Base-by-base conservation (phyloP, 192 early-diverging fungal species). In the Backusella mclennaniae region DNA sequence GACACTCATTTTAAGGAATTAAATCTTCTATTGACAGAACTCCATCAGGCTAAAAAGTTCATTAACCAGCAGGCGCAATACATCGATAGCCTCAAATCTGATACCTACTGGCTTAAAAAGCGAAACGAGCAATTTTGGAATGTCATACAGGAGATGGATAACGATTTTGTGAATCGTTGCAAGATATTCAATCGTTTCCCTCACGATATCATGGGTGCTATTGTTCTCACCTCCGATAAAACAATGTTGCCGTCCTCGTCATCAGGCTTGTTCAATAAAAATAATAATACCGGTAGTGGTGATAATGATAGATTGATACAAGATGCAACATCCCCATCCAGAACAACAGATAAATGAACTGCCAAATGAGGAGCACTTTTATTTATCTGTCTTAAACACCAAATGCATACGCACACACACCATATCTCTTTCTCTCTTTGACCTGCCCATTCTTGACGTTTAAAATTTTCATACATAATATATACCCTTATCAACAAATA, bases 41-140 rank as follows among this genome's bases (percentile, higher is more conserved):
- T 76, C 19, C 35, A 76, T 69, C 33, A 69, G 29, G 75, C 75
- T 15, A 76, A 76, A 44, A 76, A 53, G 7, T 76, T 76, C 23
- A 76, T 76, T 38, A 76, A 76, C 26, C 46, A 23, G 6, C 75
- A 76, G 46, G 75, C 75, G 11, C 68, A 49, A 39, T 49, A 70
- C 26, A 23, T 76, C 9, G 42, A 76, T 53, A 49, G 75, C n/a
- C 21, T 76, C 3, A 76, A 76, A 39, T 52, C 75, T 14, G 75
- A 76, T 70, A 26, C 69, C n/a, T 26, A 76, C 49, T 76, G 75
- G 75, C 35, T 76, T 19, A 70, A 29, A 23, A 23, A 29, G n/a
- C 21, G 31, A 21, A 76, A 76, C 6, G 35, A 35, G 7, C 68
- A 69, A 8, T 26, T 75, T 21, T 71, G 70, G 70, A 46, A 29